Evolutionary conservation across 495 filamentous ascomycete species (phyloP), one percentile per base, ranked within the genome.

Genomic region (Poronia punctata): DNA sequence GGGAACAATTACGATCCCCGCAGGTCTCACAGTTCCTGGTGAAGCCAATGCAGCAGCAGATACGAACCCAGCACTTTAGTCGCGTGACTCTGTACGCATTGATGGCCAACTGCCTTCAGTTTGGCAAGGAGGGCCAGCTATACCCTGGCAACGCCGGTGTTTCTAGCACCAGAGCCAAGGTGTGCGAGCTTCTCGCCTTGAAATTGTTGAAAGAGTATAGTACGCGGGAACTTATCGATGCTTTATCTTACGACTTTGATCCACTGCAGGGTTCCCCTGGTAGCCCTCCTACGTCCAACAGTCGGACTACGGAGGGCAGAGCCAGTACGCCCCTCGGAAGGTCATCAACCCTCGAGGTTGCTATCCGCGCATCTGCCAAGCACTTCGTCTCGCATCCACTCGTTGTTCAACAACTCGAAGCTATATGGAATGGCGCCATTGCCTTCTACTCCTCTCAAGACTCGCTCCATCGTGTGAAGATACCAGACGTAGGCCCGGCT

Each of bases 1-100:
- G 88, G 88, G 89, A 95, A 44, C 90, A 97, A 61, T 68, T 97
- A 45, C 77, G 89, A 35, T 93, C 89, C 7, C 90, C 89, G 5
- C 90, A 97, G 57, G 83, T 97, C 23, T 95, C 87, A 11, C 88
- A 93, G 60, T 97, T 97, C 57, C 71, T 97, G 16, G 74, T 95
- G 51, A 97, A 95, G 66, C 90, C 90, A 2, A 75, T 79, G 66
- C 86, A 88, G 59, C 84, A 88, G 46, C 82, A 88, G 50, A 85
- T 94, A 25, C 76, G 78, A 38, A 71, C 71, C 16, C 77, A 82
- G 14, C 84, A 93, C 60, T 87, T 94, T 49, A 86, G 83, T 10
- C 78, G 83, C 27, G 90, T 83, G 8, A 92, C 86, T 2, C 57
- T 95, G 23, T 97, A 93, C 63, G 85, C 86, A 3, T 62, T 97